Evolutionary conservation across 2,329 filamentous ascomycete species (phyloP), one percentile per base, ranked within the genome.

Genomic region (Coniochaeta prunicola): DNA sequence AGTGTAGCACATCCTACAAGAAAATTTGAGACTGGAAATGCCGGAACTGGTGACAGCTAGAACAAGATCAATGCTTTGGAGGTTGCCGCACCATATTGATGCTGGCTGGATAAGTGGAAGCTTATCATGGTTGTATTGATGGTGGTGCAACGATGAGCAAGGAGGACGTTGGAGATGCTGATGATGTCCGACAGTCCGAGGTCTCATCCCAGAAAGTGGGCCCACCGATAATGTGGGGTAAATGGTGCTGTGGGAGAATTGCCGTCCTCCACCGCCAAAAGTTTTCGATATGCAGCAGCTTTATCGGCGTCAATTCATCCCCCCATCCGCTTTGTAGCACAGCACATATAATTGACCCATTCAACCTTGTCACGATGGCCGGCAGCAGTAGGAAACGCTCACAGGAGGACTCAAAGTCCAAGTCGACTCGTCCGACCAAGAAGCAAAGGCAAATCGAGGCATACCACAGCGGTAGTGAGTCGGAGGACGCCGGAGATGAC

Each of bases 381-480:
- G 53, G 30, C 15, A 26, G 28, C 28, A 55, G 53, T 24, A 72
- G 70, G 53, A 75, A 75, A 63, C 67, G 73, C 33, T 64, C 68
- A 53, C 65, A 66, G 19, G 69, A 66, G 55, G 70, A 71, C 36
- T 38, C 36, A n/a, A 38, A 38, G 19, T 36, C 34, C 30, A 71
- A 70, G 34, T 64, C 67, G 2, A 67, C 69, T 50, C 73, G 76
- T 15, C 80, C 80, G 0, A 71, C 72, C 24, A 85, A 84, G 73
- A 83, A 73, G 70, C 75, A 74, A 67, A 77, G 76, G 70, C 53
- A 55, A 24, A 74, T 77, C 60, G 65, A 77, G 60, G 71, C 76
- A 58, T 82, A 83, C 70, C 74, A 82, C 70, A 82, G 80, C 73
- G 77, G 78, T 59, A 79, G 77, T n/a, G 79, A 77, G 38, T 70